phyloP scores from a whole-genome alignment of 2,329 filamentous ascomycete genomes.

The Fusarium redolens region DNA sequence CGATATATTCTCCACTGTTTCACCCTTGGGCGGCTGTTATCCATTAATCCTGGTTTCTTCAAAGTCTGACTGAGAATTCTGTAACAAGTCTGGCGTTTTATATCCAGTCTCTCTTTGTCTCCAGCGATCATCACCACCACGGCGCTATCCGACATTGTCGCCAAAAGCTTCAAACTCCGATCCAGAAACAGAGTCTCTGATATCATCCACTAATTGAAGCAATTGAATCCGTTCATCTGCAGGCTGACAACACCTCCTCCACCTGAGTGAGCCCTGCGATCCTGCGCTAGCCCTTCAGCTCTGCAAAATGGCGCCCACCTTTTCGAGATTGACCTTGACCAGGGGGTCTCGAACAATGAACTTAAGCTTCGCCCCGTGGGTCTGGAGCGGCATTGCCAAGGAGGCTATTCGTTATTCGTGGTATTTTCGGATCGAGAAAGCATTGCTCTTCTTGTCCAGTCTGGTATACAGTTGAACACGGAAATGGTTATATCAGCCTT shows the following conservation, averaged over 20 bases:
- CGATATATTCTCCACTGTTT: conserved; percentile 33
- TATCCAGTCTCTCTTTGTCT: conserved; percentile 2
- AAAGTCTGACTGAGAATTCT: conserved; percentile 15
- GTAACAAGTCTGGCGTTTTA: conserved; percentile 35
- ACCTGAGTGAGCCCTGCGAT: conserved; percentile 20
- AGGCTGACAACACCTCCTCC: conserved; percentile 12
- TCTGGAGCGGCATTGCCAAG: conserved; percentile 27
- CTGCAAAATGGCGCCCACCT: conserved; percentile 16
- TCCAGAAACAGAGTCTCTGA: neutral
- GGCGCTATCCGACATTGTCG: neutral
- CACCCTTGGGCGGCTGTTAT: conserved; percentile 23
- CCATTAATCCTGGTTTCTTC: conserved; percentile 18
- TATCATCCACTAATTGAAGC: neutral
- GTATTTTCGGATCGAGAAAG: conserved; percentile 23
- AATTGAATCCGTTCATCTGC: conserved; percentile 2
- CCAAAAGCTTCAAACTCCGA: conserved; percentile 3
- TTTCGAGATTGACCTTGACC: conserved; percentile 29
- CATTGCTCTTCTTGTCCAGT: neutral
- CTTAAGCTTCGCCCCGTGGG: conserved; percentile 45
- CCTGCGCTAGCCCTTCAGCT: conserved; percentile 28
- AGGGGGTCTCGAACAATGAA: conserved; percentile 41
- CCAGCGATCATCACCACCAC: neutral
- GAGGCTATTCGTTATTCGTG: conserved; percentile 24
- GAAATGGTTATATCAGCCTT: neutral
- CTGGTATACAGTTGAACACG: neutral